Conservation (phyloP, 202 grass and related monocot genomes). For the Panicum hallii region DNA sequence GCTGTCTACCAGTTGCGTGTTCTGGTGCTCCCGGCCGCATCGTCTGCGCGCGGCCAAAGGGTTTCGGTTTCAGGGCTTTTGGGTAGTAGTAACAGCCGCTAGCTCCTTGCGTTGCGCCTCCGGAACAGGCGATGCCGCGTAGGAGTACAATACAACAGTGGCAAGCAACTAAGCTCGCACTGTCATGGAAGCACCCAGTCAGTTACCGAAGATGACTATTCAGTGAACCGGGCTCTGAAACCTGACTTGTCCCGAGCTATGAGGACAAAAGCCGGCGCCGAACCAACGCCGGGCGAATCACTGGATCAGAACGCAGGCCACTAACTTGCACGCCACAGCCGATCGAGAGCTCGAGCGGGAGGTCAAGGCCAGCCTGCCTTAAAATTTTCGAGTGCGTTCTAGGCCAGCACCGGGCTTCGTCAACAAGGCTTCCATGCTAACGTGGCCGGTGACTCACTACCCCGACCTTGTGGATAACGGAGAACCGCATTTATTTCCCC, state of each 20-base stretch:
- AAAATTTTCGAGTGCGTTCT: constrained; percentile 21
- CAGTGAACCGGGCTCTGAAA: background rate
- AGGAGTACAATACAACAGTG: background rate
- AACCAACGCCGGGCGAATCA: background rate
- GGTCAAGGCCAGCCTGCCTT: constrained; percentile 33
- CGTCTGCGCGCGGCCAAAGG: constrained; percentile 1
- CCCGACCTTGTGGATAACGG: constrained; percentile 32
- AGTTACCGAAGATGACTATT: background rate
- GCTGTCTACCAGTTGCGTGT: constrained; percentile 44
- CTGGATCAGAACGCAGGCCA: background rate
- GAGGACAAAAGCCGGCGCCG: background rate
- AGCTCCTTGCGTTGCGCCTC: background rate
- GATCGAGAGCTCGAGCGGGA: background rate
- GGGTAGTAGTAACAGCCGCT: too few species aligned
- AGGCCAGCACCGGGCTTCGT: constrained; percentile 19
- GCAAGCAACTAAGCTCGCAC: background rate
- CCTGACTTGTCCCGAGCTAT: background rate
- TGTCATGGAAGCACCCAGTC: background rate
- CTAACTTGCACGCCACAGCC: background rate
- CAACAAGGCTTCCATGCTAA: constrained; percentile 33
- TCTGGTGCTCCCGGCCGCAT: constrained; percentile 4
- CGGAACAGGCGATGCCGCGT: background rate
- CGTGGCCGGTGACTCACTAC: background rate
- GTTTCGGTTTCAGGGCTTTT: background rate
- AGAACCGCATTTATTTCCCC: background rate